Conservation (phyloP, 257 asterid species). For the Craterostigma plantagineum region DNA sequence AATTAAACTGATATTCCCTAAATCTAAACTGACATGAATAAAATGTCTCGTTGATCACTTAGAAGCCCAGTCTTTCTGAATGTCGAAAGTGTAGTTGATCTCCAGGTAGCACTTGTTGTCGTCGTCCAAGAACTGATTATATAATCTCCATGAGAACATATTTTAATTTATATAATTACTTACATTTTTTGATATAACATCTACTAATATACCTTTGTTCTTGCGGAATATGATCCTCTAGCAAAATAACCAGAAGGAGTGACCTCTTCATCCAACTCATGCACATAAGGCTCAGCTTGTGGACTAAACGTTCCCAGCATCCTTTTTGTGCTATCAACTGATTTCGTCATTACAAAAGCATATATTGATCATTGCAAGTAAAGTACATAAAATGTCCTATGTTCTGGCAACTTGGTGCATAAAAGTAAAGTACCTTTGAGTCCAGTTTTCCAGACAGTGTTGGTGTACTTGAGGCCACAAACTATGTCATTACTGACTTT, state of each 20-base stretch:
- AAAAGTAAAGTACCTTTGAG: slow-evolving; percentile 18
- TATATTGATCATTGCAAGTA: not conserved
- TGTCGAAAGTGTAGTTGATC: slow-evolving; percentile 45
- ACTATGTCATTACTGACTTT: slow-evolving; percentile 34
- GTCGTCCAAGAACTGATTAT: slow-evolving; percentile 22
- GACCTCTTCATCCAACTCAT: slow-evolving; percentile 30
- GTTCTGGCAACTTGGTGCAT: too few species aligned
- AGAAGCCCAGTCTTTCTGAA: slow-evolving; percentile 48
- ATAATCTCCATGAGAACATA: not conserved
- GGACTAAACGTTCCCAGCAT: slow-evolving; percentile 45
- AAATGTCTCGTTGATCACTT: too few species aligned
- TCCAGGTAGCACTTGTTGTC: slow-evolving; percentile 53
- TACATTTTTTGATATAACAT: too few species aligned
- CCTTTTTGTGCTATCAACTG: slow-evolving; percentile 30
- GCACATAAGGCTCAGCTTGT: slow-evolving; percentile 29
- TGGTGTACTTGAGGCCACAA: slow-evolving; percentile 32
- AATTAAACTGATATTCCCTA: too few species aligned
- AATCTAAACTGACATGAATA: not conserved
- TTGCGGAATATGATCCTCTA: slow-evolving; percentile 34
- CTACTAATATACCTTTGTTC: slow-evolving; percentile 15
- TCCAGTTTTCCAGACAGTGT: slow-evolving; percentile 39
- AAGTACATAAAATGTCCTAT: not conserved
- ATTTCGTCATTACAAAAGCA: not conserved
- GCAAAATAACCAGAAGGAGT: slow-evolving; percentile 39
- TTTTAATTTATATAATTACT: too few species aligned